A percentile compares a stretch with the other conserved stretches of the same genome.
Conservation (phyloP, 371 early-diverging fungal species). For the Thermomucor indicae-seudaticae region DNA sequence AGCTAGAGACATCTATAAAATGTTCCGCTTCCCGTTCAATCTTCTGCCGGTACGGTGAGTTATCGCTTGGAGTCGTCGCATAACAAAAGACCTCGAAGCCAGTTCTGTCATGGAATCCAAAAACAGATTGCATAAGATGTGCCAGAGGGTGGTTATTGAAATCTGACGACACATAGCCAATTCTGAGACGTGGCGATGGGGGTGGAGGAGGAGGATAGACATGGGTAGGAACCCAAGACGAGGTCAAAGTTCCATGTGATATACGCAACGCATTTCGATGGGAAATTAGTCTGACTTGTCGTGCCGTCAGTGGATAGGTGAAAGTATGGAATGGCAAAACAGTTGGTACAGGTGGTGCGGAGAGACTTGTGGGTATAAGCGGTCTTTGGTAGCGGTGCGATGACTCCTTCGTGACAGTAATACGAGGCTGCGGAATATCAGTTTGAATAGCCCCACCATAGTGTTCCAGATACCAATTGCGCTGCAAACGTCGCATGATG, state of each 20-base stretch:
- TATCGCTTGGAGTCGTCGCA: slow-evolving; percentile 78
- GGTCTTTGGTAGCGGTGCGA: slow-evolving; percentile 55
- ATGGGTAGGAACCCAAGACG: slow-evolving; percentile 64
- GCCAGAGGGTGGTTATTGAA: slow-evolving; percentile 91
- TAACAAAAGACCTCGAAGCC: slow-evolving; percentile 77
- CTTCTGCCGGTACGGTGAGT: slow-evolving; percentile 76
- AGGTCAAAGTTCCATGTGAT: slow-evolving; percentile 62
- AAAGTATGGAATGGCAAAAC: slow-evolving; percentile 94
- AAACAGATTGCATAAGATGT: slow-evolving; percentile 92
- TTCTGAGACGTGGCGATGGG: slow-evolving; percentile 53
- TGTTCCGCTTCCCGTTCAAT: slow-evolving; percentile 77
- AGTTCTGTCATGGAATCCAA: slow-evolving; percentile 80
- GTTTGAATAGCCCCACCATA: slow-evolving; percentile 18
- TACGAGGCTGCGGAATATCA: slow-evolving; percentile 2
- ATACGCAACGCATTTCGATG: slow-evolving; percentile 83
- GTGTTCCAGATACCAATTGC: slow-evolving; percentile 58
- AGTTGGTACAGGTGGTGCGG: slow-evolving; percentile 73
- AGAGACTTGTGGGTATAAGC: slow-evolving; percentile 49
- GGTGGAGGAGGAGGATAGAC: slow-evolving; percentile 81
- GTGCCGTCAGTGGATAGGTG: slow-evolving; percentile 79
- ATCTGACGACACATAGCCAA: slow-evolving; percentile 91
- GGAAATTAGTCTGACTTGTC: slow-evolving; percentile 84
- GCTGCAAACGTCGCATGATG: slow-evolving; percentile 58
- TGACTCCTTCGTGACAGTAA: slow-evolving; percentile 24
- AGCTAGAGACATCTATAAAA: slow-evolving; percentile 74